A percentile compares a stretch with the other conserved stretches of the same genome.
phyloP scores from a whole-genome alignment of 805 yeast genomes.

The Blastobotrys parvus region DNA sequence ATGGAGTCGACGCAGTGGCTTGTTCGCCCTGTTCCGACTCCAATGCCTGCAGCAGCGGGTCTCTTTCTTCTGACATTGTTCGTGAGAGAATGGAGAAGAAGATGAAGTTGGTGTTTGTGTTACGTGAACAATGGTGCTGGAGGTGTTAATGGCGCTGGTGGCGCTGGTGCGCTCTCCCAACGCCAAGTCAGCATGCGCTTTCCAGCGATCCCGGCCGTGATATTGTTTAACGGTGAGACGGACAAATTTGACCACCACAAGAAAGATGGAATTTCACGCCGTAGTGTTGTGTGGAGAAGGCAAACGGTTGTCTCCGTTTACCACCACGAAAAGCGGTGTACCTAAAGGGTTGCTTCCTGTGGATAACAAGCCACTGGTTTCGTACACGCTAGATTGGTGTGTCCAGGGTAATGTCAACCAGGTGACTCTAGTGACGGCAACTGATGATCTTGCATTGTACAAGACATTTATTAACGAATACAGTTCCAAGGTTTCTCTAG shows the following conservation, averaged over 20 bases:
- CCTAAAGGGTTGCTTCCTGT: slow-evolving; percentile 85
- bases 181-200: too few species aligned
- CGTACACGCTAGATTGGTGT: slow-evolving; percentile 89
- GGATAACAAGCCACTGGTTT: slow-evolving; percentile 83
- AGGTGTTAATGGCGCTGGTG: neutral
- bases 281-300: slow-evolving; percentile 87
- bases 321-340: slow-evolving; percentile 51
- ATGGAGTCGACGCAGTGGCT: slow-evolving; percentile 19
- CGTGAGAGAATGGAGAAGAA: neutral
- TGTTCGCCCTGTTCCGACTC: slow-evolving; percentile 22
- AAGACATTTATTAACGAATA: slow-evolving; percentile 39
- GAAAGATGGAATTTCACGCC: slow-evolving; percentile 82
- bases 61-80: slow-evolving; percentile 19
- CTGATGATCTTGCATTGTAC: slow-evolving; percentile 40
- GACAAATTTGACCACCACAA: neutral
- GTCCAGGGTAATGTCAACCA: slow-evolving; percentile 68
- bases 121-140: neutral
- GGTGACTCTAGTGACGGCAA: slow-evolving; percentile 54
- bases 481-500: neutral
- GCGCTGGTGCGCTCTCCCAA: too few species aligned
- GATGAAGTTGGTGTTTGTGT: neutral
- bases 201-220: too few species aligned
- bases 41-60: slow-evolving; percentile 27
- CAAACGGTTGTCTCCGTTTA: slow-evolving; percentile 58
- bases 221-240: neutral